Evolutionary conservation across 805 yeast genomes (phyloP), one percentile per base, ranked within the genome.

Genomic region (Saturnispora diversa): DNA sequence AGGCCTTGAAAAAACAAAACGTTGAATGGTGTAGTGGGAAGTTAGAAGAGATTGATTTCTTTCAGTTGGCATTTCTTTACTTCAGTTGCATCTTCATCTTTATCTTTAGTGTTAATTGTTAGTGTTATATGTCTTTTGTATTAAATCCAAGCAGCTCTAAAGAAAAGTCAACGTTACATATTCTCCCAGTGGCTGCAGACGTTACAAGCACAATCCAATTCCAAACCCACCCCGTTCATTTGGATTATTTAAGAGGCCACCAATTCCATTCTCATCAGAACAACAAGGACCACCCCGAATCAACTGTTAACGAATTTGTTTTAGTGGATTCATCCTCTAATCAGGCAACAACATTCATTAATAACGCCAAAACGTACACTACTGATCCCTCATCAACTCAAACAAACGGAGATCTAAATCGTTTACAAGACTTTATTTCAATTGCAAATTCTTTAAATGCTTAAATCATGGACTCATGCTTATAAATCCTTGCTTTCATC

Each of bases 101-200:
- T n/a, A n/a, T n/a, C n/a, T n/a, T n/a, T n/a, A n/a, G n/a, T n/a
- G n/a, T n/a, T n/a, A n/a, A n/a, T n/a, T n/a, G n/a, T n/a, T n/a
- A n/a, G n/a, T n/a, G n/a, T n/a, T n/a, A n/a, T n/a, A n/a, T n/a
- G n/a, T n/a, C n/a, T n/a, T n/a, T n/a, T n/a, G n/a, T n/a, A n/a
- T n/a, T n/a, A n/a, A n/a, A n/a, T n/a, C n/a, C 20, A 30, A 11
- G 23, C n/a, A 17, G 11, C 21, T 19, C 7, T 11, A 29, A 16
- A 5, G 22, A 30, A 11, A 30, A 30, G 19, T 10, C 7, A 7
- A 30, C 33, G 6, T 11, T 30, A 19, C 16, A 30, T 9, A 30
- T 30, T 20, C n/a, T 30, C 10, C 33, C 33, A 19, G 33, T 30
- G 11, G 33, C 33, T 20, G 33, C 33, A n/a, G 19, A 30, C n/a